Evolutionary conservation across 129 eudicot species (phyloP), one percentile per base, ranked within the genome.

Genomic region (Cynara cardunculus): DNA sequence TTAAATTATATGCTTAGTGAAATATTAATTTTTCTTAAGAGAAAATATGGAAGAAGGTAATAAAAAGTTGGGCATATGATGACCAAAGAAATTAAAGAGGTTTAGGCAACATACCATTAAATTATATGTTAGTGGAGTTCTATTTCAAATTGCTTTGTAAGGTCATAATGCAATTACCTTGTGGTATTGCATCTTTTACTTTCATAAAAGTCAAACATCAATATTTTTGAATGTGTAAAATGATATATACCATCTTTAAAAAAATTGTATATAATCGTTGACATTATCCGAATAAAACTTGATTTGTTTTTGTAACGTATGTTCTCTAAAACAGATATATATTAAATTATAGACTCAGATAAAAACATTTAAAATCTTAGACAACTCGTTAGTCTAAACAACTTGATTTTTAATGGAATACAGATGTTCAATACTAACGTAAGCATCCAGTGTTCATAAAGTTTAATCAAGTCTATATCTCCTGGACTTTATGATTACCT

Each of bases 101-200:
- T 34, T 81, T 81, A 81, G 85, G 85, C 26, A 81, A 44, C 27
- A 66, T 67, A 74, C 80, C 85, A 74, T 31, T 30, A 24, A 24
- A 66, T 25, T 14, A 28, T 81, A 28, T 14, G 56, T 22, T 14
- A 49, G 67, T 62, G 10, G 14, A 65, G 72, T 81, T 81, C 37
- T 28, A 31, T 82, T 27, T 74, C 28, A 46, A 74, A 44, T 9
- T 67, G 80, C 10, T 68, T 81, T 65, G 75, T 67, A 81, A 41
- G 75, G 80, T 81, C 80, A 67, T 74, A 66, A 66, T 66, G 74
- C 84, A 81, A 81, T 81, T 49, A 80, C 21, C 28, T 59, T 37
- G 25, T 12, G 21, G 39, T 28, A 14, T 27, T 4, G 7, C 34
- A 21, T 22, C 39, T 31, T 53, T 46, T 64, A 66, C 85, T 75